Conservation (phyloP, 1,139 yeast species). For the Diutina sp. region DNA sequence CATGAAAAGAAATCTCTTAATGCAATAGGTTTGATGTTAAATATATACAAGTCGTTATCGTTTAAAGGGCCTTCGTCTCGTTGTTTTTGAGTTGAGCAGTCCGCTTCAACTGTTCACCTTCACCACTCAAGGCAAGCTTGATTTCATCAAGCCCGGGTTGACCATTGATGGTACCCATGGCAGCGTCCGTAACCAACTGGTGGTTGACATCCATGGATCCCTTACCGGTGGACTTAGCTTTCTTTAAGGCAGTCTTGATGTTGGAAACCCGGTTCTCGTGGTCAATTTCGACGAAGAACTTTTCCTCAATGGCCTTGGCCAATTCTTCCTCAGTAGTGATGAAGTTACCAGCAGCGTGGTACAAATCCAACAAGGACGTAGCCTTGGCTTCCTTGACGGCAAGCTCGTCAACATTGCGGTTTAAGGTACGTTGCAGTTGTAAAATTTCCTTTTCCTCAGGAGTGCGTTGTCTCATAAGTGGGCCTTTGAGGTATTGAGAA, state of each 20-base stretch:
- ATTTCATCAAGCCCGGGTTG: conserved; percentile 37
- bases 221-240: conserved; percentile 9
- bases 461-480: conserved; percentile 62
- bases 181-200: conserved; percentile 22
- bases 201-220: conserved; percentile 15
- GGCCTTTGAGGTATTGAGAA: conserved; percentile 53
- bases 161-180: conserved; percentile 24
- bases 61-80: neutral
- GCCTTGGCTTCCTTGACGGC: conserved; percentile 33
- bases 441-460: conserved; percentile 36
- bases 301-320: conserved; percentile 40
- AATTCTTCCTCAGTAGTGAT: conserved; percentile 56
- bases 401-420: conserved; percentile 22
- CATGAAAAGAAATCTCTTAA: neutral
- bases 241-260: conserved; percentile 9
- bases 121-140: conserved; percentile 25
- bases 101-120: neutral
- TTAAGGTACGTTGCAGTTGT: conserved; percentile 18
- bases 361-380: conserved; percentile 47
- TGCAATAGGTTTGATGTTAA: neutral
- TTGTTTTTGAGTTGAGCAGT: neutral
- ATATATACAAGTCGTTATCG: neutral
- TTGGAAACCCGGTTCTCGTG: neutral
- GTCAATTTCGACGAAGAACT: conserved; percentile 27
- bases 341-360: conserved; percentile 56